Percentiles rank a stretch among this genome's conserved stretches.
Conservation (phyloP, 108 stramenopile genomes). For the Aureococcus anophagefferens region DNA sequence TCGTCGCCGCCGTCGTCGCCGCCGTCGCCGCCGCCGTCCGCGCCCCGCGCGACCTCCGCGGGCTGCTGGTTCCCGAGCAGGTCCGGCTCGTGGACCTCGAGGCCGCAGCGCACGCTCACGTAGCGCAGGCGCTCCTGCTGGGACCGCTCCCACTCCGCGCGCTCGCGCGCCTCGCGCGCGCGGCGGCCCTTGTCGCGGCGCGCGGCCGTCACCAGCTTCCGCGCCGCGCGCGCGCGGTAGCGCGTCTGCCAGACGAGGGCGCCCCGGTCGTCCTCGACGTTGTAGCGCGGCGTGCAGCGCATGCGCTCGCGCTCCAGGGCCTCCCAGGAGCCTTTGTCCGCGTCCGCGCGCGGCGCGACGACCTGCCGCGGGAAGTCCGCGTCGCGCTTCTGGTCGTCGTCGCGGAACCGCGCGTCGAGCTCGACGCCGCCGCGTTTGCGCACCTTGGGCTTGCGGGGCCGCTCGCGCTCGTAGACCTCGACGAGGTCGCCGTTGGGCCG, state of each 20-base stretch:
- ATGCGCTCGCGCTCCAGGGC: not conserved
- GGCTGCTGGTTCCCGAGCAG: not conserved
- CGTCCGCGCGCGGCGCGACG: not conserved
- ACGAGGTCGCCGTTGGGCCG: not conserved
- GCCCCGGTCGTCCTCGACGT: not conserved
- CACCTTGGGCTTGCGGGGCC: not conserved
- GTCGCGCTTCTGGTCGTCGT: not conserved
- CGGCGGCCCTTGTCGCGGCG: not conserved
- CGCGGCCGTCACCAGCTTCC: not conserved
- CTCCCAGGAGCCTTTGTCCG: not conserved
- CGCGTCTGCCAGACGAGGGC: not conserved
- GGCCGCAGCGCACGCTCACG: not conserved
- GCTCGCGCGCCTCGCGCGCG: not conserved
- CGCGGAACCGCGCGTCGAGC: not conserved
- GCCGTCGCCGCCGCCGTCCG: not conserved
- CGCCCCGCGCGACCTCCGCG: not conserved
- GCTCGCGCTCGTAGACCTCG: not conserved
- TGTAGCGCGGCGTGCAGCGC: not conserved
- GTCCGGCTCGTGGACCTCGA: not conserved
- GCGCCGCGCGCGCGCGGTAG: not conserved
- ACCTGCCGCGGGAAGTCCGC: not conserved
- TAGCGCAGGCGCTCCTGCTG: not conserved
- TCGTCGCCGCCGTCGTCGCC: not conserved
- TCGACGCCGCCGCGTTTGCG: not conserved
- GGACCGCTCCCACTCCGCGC: not conserved